phyloP scores from a whole-genome alignment of 257 asterid species.

The Gentiana macrophylla region DNA sequence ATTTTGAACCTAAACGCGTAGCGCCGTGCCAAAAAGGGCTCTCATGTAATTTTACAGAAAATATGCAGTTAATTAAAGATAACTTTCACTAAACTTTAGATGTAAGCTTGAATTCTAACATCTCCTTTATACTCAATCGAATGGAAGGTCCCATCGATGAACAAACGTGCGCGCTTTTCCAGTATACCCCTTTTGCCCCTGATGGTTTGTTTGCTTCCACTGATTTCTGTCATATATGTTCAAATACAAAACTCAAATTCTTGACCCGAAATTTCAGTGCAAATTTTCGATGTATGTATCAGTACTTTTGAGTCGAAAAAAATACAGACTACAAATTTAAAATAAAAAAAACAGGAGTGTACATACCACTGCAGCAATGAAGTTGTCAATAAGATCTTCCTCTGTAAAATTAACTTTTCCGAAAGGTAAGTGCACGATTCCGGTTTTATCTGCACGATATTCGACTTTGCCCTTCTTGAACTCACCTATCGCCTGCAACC shows the following conservation, averaged over 20 bases:
- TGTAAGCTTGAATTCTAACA: slow-evolving; percentile 71
- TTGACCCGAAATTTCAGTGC: not conserved
- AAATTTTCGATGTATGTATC: too few species aligned
- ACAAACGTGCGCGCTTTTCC: slow-evolving; percentile 92
- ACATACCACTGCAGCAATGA: slow-evolving; percentile 80
- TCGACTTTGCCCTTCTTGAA: slow-evolving; percentile 98
- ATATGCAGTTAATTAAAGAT: too few species aligned
- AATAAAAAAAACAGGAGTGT: not conserved
- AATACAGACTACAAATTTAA: not conserved
- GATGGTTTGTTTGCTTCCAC: slow-evolving; percentile 88
- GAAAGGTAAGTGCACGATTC: slow-evolving; percentile 93
- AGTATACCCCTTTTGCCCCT: slow-evolving; percentile 88
- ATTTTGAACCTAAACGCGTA: too few species aligned
- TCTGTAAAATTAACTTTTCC: slow-evolving; percentile 83
- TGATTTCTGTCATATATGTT: slow-evolving; percentile 50
- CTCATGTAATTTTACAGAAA: too few species aligned
- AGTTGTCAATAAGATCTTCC: slow-evolving; percentile 75
- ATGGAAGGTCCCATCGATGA: slow-evolving; percentile 98
- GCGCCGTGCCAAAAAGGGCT: too few species aligned
- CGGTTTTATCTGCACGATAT: slow-evolving; percentile 96
- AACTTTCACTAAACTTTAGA: slow-evolving; percentile 15
- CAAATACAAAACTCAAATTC: not conserved
- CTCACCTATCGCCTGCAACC: slow-evolving; percentile 75
- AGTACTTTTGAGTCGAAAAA: not conserved
- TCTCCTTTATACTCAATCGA: slow-evolving; percentile 64